Evolutionary conservation across 225 moss, liverwort and hornwort species (phyloP).

Genomic region (Takakia lepidozioides): DNA sequence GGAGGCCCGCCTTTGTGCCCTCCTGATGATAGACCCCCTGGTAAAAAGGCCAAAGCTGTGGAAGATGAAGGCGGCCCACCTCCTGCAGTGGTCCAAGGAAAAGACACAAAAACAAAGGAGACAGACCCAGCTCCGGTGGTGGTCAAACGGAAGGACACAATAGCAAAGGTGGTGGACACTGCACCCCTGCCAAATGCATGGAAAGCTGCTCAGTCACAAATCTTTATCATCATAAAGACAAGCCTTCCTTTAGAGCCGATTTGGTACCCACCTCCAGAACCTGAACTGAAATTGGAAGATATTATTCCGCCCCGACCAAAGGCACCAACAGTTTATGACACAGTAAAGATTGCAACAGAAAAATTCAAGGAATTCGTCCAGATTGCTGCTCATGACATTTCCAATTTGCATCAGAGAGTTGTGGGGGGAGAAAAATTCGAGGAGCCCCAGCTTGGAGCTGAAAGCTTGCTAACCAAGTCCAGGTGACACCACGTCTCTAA

Average conservation of each 20-base stretch:
- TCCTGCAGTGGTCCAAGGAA: slow-evolving; percentile 7
- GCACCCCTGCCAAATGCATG: slow-evolving; percentile 55
- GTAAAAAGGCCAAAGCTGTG: slow-evolving; percentile 10
- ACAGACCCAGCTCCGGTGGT: not conserved
- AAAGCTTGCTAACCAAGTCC: slow-evolving; percentile 16
- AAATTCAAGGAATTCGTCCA: slow-evolving; percentile 66
- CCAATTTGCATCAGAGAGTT: slow-evolving; percentile 42
- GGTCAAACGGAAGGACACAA: slow-evolving; percentile 25
- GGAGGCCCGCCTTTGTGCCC: slow-evolving; percentile 20
- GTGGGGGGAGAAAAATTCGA: slow-evolving; percentile 18
- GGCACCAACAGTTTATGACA: slow-evolving; percentile 40
- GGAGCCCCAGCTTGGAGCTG: not conserved
- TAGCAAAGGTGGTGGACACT: not conserved
- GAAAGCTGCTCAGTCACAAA: slow-evolving; percentile 39
- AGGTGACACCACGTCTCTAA: slow-evolving; percentile 16
- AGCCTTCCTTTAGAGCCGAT: slow-evolving; percentile 37
- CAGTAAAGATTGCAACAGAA: slow-evolving; percentile 34
- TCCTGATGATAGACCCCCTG: slow-evolving; percentile 11
- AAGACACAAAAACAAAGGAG: slow-evolving; percentile 9
- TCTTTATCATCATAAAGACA: slow-evolving; percentile 40
- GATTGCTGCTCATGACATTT: slow-evolving; percentile 51
- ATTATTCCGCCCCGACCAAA: slow-evolving; percentile 55
- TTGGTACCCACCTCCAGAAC: slow-evolving; percentile 59
- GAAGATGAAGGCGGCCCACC: slow-evolving; percentile 22
- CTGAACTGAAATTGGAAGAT: slow-evolving; percentile 41